Conservation (phyloP, 164 flowering plant species). For the Brasenia schreberi region DNA sequence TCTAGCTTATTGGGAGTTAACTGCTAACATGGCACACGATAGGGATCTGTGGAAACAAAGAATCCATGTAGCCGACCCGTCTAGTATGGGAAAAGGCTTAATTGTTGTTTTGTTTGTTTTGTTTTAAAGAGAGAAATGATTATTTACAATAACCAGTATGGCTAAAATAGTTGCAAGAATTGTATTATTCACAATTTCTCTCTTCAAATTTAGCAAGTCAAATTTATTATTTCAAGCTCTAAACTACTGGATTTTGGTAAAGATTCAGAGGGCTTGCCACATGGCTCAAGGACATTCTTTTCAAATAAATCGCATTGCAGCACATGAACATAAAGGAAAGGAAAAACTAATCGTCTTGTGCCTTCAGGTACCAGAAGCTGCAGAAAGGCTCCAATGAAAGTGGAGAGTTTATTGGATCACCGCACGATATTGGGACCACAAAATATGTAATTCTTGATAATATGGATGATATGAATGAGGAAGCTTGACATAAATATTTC, state of each 20-base stretch:
- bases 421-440: conserved; percentile 21
- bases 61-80: too few relatives aligned
- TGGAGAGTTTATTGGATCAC: conserved; percentile 13
- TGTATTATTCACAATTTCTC: neutral
- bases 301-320: neutral
- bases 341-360: neutral
- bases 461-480: conserved; percentile 32
- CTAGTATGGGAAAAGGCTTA: too few relatives aligned
- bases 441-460: conserved; percentile 87
- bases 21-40: too few relatives aligned
- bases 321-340: neutral
- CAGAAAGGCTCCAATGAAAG: conserved; percentile 28
- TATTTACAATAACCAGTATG: too few relatives aligned
- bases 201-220: neutral
- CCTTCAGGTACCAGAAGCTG: conserved; percentile 58
- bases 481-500: neutral
- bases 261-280: neutral
- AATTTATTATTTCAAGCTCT: too few relatives aligned
- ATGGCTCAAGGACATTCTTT: neutral
- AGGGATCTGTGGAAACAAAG: too few relatives aligned
- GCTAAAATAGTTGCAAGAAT: too few relatives aligned
- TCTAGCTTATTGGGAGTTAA: too few relatives aligned
- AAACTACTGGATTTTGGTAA: neutral
- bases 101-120: too few relatives aligned
- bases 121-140: too few relatives aligned